Percentiles rank a stretch among this genome's conserved stretches.
These are phyloP conservation scores for Heimioporus sp. DNA, from an alignment of 768 basidiomycete genomes.

Conservation along the genomic window DNA sequence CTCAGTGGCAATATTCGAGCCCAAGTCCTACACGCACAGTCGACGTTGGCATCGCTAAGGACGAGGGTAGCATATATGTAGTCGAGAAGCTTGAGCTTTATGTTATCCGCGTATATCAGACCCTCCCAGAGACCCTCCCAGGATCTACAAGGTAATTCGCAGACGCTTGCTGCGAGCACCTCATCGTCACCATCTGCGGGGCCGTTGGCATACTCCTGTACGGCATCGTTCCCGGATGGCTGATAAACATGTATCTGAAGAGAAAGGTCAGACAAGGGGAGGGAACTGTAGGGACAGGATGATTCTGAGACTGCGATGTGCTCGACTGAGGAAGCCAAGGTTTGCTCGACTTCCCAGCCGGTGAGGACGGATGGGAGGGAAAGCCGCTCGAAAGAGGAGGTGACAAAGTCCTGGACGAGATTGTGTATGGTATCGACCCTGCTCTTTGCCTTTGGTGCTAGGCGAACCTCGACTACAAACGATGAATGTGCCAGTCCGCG, in stretches of 20 bases:
- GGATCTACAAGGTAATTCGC: conserved; percentile 77
- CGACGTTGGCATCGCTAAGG: conserved; percentile 86
- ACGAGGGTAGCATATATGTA: conserved; percentile 93
- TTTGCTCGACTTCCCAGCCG: conserved; percentile 78
- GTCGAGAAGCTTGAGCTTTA: conserved; percentile 86
- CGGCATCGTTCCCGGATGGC: conserved; percentile 61
- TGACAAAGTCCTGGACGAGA: conserved; percentile 56
- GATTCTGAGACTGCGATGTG: conserved; percentile 72
- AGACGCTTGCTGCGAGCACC: conserved; percentile 86
- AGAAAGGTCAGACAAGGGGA: conserved; percentile 54
- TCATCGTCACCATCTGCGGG: conserved; percentile 57
- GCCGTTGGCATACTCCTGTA: conserved; percentile 71
- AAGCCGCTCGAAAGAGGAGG: conserved; percentile 60
- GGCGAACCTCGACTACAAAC: conserved; percentile 75
- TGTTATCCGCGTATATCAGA: conserved; percentile 77
- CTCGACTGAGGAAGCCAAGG: conserved; percentile 74
- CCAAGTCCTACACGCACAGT: conserved; percentile 52
- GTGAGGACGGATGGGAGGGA: conserved; percentile 66
- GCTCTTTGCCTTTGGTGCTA: conserved; percentile 63
- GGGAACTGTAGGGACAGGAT: conserved; percentile 53
- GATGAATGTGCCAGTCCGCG: background rate
- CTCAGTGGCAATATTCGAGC: conserved; percentile 3
- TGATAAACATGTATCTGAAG: conserved; percentile 91
- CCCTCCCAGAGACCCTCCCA: conserved; percentile 95
- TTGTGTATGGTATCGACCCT: conserved; percentile 75